Base-by-base conservation (phyloP, 345 rosid species). In the Populus ilicifolia region DNA sequence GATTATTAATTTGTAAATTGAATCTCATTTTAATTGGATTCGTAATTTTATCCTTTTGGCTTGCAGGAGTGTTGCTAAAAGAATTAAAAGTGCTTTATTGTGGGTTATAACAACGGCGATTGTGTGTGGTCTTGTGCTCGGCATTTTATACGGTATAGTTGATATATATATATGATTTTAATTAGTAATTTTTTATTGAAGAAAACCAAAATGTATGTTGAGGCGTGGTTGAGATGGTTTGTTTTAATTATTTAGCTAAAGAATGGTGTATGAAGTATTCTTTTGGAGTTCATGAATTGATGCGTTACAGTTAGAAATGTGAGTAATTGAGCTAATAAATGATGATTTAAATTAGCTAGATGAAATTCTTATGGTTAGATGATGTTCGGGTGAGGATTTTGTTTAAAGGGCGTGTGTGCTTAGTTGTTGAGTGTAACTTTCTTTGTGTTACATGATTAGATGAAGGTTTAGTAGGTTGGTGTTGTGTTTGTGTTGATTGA, bases 71-170 rank as follows among this genome's bases (percentile, higher is more conserved):
- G 79, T 93, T 77, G 93, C 91, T 17, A 90, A 95, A 80, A 87
- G 99, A 88, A 85, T 90, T 3, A 91, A 88, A 86, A 95, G 97
- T 77, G 93, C 99, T 21, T 75, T 91, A 80, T 50, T 82, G 67
- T 95, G 99, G 98, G 99, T 95, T 64, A 87, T 89, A 62, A 82
- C 86, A 44, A 91, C 97, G 27, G 99, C 92, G 8, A 73, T 91
- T 83, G 96, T 95, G 20, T 93, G 97, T 68, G 96, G 86, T 74
- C 90, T 92, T 59, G 81, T 86, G 80, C 98, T 95, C 69, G 99
- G 99, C 77, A 93, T 95, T 78, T 83, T 95, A 86, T 95, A 95
- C 76, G 99, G 99, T 95, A 48, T 8, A 78, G 78, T 92, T 86
- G 46, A 25, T 73, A 67, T 64, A 63, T 63, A 30, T 2, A 30